A percentile compares a stretch with the other conserved stretches of the same genome.
These are phyloP conservation scores for Boeremia lycopersici DNA, from an alignment of 2,329 filamentous ascomycete genomes.

Conservation along the genomic window DNA sequence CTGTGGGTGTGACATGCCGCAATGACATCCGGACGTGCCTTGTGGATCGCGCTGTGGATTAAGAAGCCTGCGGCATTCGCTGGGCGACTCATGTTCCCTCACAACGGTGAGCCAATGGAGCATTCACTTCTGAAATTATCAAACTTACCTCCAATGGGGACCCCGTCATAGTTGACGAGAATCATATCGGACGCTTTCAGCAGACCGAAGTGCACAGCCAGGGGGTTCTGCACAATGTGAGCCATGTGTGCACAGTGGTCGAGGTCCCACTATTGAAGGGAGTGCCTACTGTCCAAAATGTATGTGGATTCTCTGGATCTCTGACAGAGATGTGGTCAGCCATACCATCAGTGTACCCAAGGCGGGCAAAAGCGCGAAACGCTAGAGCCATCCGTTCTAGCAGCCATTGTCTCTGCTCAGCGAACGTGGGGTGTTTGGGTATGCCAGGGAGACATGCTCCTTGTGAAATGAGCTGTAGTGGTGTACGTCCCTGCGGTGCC, in stretches of 20 bases:
- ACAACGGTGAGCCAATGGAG: too few species aligned
- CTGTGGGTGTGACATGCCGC: background rate
- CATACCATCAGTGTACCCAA: background rate
- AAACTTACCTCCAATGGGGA: too few species aligned
- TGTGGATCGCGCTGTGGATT: background rate
- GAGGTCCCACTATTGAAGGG: too few species aligned
- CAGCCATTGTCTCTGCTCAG: background rate
- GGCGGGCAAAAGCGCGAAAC: background rate
- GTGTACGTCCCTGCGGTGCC: too few species aligned
- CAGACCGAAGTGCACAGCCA: background rate
- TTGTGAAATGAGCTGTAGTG: too few species aligned
- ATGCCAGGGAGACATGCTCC: background rate
- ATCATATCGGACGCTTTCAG: background rate
- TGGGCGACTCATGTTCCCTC: too few species aligned
- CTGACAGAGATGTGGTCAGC: background rate
- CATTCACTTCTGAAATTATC: too few species aligned
- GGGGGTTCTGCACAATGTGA: background rate
- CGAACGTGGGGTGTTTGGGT: background rate
- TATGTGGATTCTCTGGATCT: background rate
- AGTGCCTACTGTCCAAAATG: background rate
- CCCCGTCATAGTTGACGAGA: background rate
- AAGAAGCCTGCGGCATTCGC: too few species aligned
- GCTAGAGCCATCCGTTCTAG: background rate
- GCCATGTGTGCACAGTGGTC: background rate
- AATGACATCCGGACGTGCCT: background rate